Conservation (phyloP, 176 grass and related monocot species). For the Cenchrus purpureus region DNA sequence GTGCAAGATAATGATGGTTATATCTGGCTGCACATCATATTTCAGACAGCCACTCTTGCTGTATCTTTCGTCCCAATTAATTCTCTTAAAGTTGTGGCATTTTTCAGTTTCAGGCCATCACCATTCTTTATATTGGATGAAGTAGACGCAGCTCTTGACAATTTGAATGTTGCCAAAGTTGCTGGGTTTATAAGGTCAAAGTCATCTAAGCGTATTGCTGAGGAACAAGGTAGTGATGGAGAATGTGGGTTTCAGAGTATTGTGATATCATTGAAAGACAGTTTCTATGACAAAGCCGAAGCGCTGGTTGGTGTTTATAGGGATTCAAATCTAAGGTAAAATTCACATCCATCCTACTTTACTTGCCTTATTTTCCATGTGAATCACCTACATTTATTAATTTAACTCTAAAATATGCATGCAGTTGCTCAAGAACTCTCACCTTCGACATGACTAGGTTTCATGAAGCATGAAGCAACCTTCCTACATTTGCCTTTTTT, state of each 20-base stretch:
- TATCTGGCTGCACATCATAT: background rate
- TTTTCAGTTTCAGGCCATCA: slow-evolving; percentile 85
- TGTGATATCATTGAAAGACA: slow-evolving; percentile 96
- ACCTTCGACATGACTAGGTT: slow-evolving; percentile 93
- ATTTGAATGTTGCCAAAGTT: slow-evolving; percentile 96
- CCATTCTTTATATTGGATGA: slow-evolving; percentile 99
- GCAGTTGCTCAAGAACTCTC: slow-evolving; percentile 93
- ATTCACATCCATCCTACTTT: background rate
- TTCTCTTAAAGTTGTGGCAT: slow-evolving; percentile 1
- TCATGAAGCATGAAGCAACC: slow-evolving; percentile 59
- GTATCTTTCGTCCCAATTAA: slow-evolving; percentile 5
- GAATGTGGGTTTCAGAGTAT: slow-evolving; percentile 94
- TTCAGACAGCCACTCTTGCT: background rate
- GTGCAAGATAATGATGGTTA: background rate
- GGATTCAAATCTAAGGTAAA: slow-evolving; percentile 82
- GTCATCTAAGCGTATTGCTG: slow-evolving; percentile 62
- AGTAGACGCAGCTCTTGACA: slow-evolving; percentile 97
- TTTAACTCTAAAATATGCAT: slow-evolving; percentile 26
- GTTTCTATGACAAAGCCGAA: slow-evolving; percentile 95
- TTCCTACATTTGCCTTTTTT: no score
- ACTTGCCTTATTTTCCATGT: slow-evolving; percentile 1
- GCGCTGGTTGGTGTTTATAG: slow-evolving; percentile 91
- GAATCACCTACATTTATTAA: background rate
- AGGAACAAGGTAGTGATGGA: slow-evolving; percentile 56
- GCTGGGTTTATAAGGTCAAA: slow-evolving; percentile 95